Percentiles rank a stretch among this genome's conserved stretches.
These are phyloP conservation scores for Lobosporangium transversale DNA, from an alignment of 192 early-diverging fungal species.

Conservation along the genomic window DNA sequence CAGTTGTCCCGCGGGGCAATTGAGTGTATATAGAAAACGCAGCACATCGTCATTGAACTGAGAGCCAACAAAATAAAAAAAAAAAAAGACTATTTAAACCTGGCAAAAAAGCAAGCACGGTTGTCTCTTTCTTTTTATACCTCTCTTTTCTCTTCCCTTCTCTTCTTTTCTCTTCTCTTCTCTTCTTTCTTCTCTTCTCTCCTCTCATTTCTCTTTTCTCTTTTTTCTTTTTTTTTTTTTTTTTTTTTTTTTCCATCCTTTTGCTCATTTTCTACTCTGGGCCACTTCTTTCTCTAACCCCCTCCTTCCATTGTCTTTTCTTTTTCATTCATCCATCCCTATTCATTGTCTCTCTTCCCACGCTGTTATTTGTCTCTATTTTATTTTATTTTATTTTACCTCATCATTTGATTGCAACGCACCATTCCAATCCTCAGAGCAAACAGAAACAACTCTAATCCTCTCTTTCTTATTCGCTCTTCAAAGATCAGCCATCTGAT, in stretches of 20 bases:
- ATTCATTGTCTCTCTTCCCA: neutral
- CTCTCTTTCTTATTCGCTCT: neutral
- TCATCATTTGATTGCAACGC: neutral
- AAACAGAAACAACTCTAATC: neutral
- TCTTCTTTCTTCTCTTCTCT: neutral
- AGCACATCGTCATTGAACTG: neutral
- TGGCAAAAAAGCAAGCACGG: neutral
- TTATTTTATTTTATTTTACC: neutral
- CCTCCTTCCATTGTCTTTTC: neutral
- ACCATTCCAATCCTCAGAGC: neutral
- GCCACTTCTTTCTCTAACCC: neutral
- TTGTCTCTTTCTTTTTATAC: neutral
- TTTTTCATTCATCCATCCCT: neutral
- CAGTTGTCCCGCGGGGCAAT: neutral
- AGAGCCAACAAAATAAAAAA: neutral
- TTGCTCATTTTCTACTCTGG: neutral
- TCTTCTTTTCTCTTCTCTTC: neutral
- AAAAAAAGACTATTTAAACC: neutral
- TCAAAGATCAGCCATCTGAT: neutral
- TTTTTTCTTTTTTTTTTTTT: neutral
- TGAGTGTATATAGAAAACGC: neutral
- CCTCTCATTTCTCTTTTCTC: slow-evolving; percentile 4
- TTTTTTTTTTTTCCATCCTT: slow-evolving; percentile 2
- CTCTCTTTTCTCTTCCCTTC: neutral
- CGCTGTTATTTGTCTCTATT: neutral